These are phyloP conservation scores for Mortierella sp. DNA, from an alignment of 371 early-diverging fungal species.

Conservation along the genomic window DNA sequence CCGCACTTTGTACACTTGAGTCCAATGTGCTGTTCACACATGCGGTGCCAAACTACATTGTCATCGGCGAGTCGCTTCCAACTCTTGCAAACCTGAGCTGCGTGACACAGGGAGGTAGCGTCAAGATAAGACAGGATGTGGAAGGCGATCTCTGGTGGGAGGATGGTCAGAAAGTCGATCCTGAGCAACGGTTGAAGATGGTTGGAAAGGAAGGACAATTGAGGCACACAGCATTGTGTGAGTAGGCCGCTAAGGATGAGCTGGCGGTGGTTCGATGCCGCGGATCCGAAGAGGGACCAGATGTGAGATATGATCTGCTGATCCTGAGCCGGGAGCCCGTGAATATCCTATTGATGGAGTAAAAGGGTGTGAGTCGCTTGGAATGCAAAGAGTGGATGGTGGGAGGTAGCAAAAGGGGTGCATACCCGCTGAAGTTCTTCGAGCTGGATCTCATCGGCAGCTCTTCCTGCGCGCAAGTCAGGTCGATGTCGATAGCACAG, in stretches of 20 bases:
- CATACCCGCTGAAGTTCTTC: slow-evolving; percentile 45
- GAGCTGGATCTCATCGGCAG: slow-evolving; percentile 42
- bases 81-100: slow-evolving; percentile 83
- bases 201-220: slow-evolving; percentile 79
- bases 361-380: not conserved
- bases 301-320: slow-evolving; percentile 59
- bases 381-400: not conserved
- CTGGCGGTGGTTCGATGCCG: slow-evolving; percentile 60
- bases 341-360: slow-evolving; percentile 33
- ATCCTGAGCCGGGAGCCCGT: slow-evolving; percentile 44
- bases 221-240: slow-evolving; percentile 65
- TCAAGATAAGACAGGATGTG: slow-evolving; percentile 89
- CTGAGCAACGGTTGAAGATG: slow-evolving; percentile 75
- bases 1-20: slow-evolving; percentile 95
- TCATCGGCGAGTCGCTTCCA: slow-evolving; percentile 91
- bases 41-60: slow-evolving; percentile 91
- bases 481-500: slow-evolving; percentile 53
- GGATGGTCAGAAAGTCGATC: slow-evolving; percentile 82
- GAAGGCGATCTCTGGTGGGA: slow-evolving; percentile 84
- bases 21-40: slow-evolving; percentile 98
- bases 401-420: not conserved
- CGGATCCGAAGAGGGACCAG: slow-evolving; percentile 63
- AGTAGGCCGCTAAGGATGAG: slow-evolving; percentile 69
- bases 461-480: slow-evolving; percentile 39
- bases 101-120: slow-evolving; percentile 90